These are phyloP conservation scores for Erigeron philadelphicus DNA, from an alignment of 140 eudicot genomes.

Conservation along the genomic window DNA sequence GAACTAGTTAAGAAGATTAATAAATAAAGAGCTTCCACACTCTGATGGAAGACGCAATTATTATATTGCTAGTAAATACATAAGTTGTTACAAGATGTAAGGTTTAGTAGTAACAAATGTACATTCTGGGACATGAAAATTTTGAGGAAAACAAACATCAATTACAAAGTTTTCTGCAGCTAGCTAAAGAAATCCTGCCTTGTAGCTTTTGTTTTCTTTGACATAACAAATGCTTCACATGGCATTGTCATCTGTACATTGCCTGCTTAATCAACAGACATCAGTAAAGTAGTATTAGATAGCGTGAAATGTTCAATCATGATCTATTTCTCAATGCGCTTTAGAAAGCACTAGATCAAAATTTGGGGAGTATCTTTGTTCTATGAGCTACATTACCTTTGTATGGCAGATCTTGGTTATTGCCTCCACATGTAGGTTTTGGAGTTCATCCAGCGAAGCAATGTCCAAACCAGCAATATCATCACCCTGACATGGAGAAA, in stretches of 20 bases:
- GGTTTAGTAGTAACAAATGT: slow-evolving; percentile 23
- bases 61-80: slow-evolving; percentile 32
- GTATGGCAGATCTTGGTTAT: slow-evolving; percentile 70
- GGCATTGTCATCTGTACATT: slow-evolving; percentile 27
- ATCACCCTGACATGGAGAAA: slow-evolving; percentile 47
- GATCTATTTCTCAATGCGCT: neutral
- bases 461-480: slow-evolving; percentile 45
- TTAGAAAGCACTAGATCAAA: neutral
- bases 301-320: neutral
- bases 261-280: slow-evolving; percentile 28
- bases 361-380: neutral
- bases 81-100: slow-evolving; percentile 29
- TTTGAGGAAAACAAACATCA: slow-evolving; percentile 20
- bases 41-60: neutral
- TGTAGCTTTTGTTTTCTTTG: slow-evolving; percentile 4
- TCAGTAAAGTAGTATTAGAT: neutral
- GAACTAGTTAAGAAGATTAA: slow-evolving; percentile 22
- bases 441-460: slow-evolving; percentile 54
- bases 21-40: slow-evolving; percentile 21
- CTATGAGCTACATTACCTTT: slow-evolving; percentile 38
- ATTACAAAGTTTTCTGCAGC: neutral
- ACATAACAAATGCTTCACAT: neutral
- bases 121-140: slow-evolving; percentile 23
- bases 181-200: slow-evolving; percentile 5
- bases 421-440: slow-evolving; percentile 68